Percentiles rank a stretch among this genome's conserved stretches.
These are phyloP conservation scores for Colletotrichum eremochloae DNA, from an alignment of 2,329 filamentous ascomycete species.

Conservation along the genomic window DNA sequence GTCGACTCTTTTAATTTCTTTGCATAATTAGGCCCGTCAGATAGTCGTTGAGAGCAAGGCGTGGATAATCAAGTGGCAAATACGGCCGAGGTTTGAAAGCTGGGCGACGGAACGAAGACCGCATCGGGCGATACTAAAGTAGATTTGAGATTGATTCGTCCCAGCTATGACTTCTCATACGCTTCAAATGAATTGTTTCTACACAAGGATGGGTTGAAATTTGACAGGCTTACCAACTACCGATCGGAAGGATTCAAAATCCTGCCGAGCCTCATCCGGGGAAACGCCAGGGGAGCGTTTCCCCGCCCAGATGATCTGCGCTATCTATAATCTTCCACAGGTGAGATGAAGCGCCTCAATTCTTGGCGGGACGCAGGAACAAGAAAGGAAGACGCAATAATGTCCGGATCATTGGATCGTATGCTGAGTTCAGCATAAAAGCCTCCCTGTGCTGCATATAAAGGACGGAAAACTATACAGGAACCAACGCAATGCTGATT, in stretches of 20 bases:
- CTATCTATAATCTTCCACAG: not conserved
- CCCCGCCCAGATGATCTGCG: not conserved
- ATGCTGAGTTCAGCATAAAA: not conserved
- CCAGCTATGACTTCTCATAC: no score
- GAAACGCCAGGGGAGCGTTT: not conserved
- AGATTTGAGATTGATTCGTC: not conserved
- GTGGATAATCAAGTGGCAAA: no score
- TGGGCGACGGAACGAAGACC: not conserved
- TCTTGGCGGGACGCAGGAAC: conserved; percentile 1
- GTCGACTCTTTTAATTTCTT: not conserved
- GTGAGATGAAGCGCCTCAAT: not conserved
- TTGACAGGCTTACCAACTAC: not conserved
- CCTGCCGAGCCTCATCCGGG: not conserved
- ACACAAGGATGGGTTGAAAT: not conserved
- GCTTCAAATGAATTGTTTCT: not conserved
- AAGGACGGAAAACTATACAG: not conserved
- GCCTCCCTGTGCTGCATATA: not conserved
- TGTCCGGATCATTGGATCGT: not conserved
- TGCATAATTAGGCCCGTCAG: no score
- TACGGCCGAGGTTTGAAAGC: not conserved
- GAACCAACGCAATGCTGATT: not conserved
- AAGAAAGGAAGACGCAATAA: not conserved
- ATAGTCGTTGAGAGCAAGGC: not conserved
- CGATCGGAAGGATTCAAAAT: not conserved
- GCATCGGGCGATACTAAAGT: not conserved